Percentiles rank a stretch among this genome's conserved stretches.
Conservation (phyloP, 1,284 basidiomycete species). For the Macrocybe sp. region DNA sequence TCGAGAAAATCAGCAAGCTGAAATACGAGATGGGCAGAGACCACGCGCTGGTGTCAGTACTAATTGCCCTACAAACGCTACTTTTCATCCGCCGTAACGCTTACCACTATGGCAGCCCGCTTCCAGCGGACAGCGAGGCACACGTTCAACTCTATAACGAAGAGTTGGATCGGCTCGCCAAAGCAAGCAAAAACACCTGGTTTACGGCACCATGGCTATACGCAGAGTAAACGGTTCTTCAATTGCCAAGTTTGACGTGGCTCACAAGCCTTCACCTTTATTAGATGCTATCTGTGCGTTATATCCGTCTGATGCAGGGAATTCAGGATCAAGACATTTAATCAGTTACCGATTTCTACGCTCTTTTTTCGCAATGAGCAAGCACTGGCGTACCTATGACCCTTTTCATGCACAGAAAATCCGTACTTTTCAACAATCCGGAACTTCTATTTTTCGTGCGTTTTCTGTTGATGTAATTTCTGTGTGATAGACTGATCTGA, state of each 20-base stretch:
- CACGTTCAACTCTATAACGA: conserved; percentile 70
- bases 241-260: neutral
- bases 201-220: conserved; percentile 91
- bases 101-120: conserved; percentile 40
- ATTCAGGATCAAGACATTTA: neutral
- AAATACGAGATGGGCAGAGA: conserved; percentile 92
- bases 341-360: conserved; percentile 82
- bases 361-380: conserved; percentile 67
- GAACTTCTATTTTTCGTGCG: conserved; percentile 71
- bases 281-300: conserved; percentile 61
- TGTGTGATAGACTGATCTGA: neutral
- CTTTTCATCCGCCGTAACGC: neutral
- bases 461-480: neutral
- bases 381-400: conserved; percentile 77
- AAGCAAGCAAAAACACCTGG: conserved; percentile 70
- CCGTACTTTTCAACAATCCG: conserved; percentile 80
- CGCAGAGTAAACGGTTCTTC: conserved; percentile 65
- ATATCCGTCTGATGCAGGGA: neutral
- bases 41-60: conserved; percentile 62
- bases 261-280: neutral
- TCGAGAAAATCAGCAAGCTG: conserved; percentile 74
- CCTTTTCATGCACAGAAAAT: conserved; percentile 84
- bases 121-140: conserved; percentile 70
- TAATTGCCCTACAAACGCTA: neutral
- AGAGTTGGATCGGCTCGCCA: conserved; percentile 52